Base-by-base conservation (phyloP, 257 asterid species). In the Sherardia arvensis region DNA sequence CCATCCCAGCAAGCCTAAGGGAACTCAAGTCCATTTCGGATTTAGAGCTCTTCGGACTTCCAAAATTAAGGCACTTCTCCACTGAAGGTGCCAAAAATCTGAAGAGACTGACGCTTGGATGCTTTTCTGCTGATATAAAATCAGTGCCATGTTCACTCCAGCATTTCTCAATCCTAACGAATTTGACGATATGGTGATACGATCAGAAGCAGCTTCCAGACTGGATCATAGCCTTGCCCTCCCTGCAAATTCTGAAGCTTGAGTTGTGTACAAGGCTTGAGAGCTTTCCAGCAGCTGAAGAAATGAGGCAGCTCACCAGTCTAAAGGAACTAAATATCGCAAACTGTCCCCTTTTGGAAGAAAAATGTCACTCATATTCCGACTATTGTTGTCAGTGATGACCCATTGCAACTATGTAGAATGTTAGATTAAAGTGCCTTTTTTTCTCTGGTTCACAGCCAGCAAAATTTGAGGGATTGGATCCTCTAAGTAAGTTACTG, bases 301-400 rank as follows among this genome's bases (percentile, higher is more conserved):
- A 0, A 47, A 51, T 72, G 68, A 9, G 3, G 7, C 53, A 53
- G 21, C 68, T 71, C 56, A 49, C 32, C 20, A 66, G 61, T 59
- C 53, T 72, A 51, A 25, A 59, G 45, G 64, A 65, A 59, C 36
- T 66, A 11, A 1, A 10, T 5, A 47, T 66, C 47, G 27, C 10
- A 3, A 2, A 15, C 1, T 71, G 76, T 40, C 68, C 60, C 22
- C 34, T 53, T 6, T 55, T 71, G 53, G 67, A 40, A 43, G 58
- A 38, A 53, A 60, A 59, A 49, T 60, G 76, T 72, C 49, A 49
- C 72, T 11, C 72, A 51, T 51, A 61, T 66, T 66, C 60, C 72
- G 2, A 55, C n/a, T 27, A 30, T 70, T 36, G 10, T 12, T 26
- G 30, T 63, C 23, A 63, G 18, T 45, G n/a, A 28, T 3, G 43